Evolutionary conservation across 2,329 filamentous ascomycete species (phyloP), one percentile per base, ranked within the genome.

Genomic region (Aspergillus floridensis): DNA sequence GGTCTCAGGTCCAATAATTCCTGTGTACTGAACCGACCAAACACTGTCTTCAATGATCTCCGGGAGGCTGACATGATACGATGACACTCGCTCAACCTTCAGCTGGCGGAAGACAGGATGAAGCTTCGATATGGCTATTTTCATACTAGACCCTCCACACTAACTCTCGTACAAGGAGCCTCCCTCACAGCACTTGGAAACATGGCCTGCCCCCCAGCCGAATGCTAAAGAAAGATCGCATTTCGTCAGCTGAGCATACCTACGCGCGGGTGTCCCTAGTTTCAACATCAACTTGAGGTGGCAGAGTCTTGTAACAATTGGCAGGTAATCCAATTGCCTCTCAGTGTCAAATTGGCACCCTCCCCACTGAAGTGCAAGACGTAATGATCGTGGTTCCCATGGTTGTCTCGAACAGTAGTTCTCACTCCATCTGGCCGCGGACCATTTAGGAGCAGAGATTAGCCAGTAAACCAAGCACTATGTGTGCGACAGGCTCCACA

Each of bases 331-430:
- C 14, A 14, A 19, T 41, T n/a, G 38, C 10, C 51, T 32, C 41
- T 47, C 53, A 35, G 12, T 41, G 24, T 31, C 53, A 48, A 48
- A 48, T 31, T 8, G 2, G 31, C 29, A 21, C 31, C n/a, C 52
- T 19, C n/a, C 21, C 24, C 47, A 47, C 35, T 29, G 29, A 47
- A 46, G 29, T 29, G 32, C 26, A 29, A 47, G 53, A 55, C 44
- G 53, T 55, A 55, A 55, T 55, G 53, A 31, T 48, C 53, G 31
- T 41, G 29, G 58, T 56, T 63, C 64, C 63, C 62, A 63, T 66
- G 61, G 61, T 65, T 66, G 53, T 53, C 54, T 49, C 46, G 59
- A 63, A 65, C 63, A 41, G 56, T 52, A 49, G 59, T 65, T 65
- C 63, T 63, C 49, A 47, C 44, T 32, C 31, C 26, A 59, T 56